Evolutionary conservation across 2,329 filamentous ascomycete species (phyloP).

Genomic region (Sporothrix protearum): DNA sequence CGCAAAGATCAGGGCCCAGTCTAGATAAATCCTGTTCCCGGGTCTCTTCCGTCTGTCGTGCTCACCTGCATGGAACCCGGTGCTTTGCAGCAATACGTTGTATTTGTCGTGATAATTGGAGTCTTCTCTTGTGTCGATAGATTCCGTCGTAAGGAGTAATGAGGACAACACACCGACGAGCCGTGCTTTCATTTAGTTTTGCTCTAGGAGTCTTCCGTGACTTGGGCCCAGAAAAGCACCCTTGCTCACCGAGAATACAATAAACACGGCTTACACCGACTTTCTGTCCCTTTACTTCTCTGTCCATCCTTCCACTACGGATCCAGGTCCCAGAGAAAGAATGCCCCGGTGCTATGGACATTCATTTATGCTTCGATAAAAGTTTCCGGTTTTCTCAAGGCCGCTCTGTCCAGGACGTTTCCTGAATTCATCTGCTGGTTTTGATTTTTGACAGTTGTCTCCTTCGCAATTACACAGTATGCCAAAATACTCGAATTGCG

Average conservation of each 20-base stretch:
- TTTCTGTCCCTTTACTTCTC: not conserved
- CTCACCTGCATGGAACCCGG: not conserved
- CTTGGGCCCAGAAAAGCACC: not conserved
- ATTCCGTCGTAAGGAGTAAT: conserved; percentile 16
- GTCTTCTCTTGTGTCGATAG: conserved; percentile 2
- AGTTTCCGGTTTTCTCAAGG: not conserved
- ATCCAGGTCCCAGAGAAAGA: not conserved
- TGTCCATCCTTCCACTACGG: not conserved
- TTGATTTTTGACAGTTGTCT: not conserved
- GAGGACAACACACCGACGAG: not conserved
- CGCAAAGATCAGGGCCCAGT: not conserved
- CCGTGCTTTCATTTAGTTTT: not conserved
- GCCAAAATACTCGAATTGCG: not conserved
- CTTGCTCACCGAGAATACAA: conserved; percentile 9
- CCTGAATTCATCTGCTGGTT: not conserved
- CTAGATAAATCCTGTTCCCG: not conserved
- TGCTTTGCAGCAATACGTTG: not conserved
- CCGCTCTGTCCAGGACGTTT: not conserved
- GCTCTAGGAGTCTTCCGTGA: not conserved
- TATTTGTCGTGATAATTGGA: not conserved
- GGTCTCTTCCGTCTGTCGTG: not conserved
- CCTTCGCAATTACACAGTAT: not conserved
- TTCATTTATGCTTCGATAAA: not conserved
- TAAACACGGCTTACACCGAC: not conserved
- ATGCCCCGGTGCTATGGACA: not conserved